phyloP scores from a whole-genome alignment of 257 asterid species.

The Craterostigma plantagineum region DNA sequence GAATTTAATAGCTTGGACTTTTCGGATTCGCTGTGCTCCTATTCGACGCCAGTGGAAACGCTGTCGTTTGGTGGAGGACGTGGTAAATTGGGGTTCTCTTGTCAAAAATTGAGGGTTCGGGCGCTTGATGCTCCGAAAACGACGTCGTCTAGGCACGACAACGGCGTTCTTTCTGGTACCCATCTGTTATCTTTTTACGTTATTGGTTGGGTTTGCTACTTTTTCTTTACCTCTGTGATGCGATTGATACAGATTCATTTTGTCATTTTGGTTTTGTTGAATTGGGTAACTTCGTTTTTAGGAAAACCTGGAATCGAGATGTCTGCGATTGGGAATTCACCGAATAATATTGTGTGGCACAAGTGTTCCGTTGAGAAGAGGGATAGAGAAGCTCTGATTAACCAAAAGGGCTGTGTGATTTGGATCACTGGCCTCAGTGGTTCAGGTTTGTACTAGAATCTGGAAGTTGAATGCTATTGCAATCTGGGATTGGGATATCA shows the following conservation, averaged over 20 bases:
- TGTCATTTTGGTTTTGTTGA: background rate
- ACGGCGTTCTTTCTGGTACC: slow-evolving; percentile 11
- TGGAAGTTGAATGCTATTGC: background rate
- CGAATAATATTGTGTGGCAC: slow-evolving; percentile 88
- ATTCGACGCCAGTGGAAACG: slow-evolving; percentile 12
- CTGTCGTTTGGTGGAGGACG: slow-evolving; percentile 6
- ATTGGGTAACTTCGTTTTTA: slow-evolving; percentile 8
- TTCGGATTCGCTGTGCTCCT: slow-evolving; percentile 10
- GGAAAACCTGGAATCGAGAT: slow-evolving; percentile 26
- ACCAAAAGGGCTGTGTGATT: slow-evolving; percentile 90
- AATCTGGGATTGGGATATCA: background rate
- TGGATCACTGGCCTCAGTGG: slow-evolving; percentile 99
- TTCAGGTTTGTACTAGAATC: slow-evolving; percentile 47
- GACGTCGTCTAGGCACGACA: slow-evolving; percentile 10
- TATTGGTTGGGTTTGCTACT: background rate
- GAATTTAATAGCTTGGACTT: slow-evolving; percentile 11
- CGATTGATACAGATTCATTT: no score
- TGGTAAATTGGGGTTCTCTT: slow-evolving; percentile 10
- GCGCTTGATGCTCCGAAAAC: slow-evolving; percentile 28
- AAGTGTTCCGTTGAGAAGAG: slow-evolving; percentile 65
- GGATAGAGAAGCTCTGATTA: slow-evolving; percentile 71
- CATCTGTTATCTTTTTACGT: background rate
- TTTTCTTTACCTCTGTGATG: background rate
- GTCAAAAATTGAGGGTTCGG: slow-evolving; percentile 10
- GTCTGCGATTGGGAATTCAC: slow-evolving; percentile 50